A percentile compares a stretch with the other conserved stretches of the same genome.
Conservation (phyloP, 2,329 filamentous ascomycete genomes). For the Venturia carpophila region DNA sequence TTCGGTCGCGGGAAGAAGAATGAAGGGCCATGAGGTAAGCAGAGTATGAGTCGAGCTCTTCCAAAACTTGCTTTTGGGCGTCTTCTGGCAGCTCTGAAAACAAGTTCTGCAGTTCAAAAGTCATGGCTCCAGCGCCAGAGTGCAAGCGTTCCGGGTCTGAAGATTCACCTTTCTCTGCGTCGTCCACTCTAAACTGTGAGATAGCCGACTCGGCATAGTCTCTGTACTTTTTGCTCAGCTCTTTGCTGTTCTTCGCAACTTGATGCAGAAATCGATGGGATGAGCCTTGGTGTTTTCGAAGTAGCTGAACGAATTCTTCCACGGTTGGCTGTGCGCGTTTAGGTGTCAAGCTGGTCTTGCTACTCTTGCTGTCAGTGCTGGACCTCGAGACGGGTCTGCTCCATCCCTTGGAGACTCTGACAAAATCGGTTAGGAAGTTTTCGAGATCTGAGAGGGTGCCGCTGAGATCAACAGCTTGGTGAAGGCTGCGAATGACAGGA, state of each 20-base stretch:
- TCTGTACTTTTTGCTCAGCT: constrained; percentile 53
- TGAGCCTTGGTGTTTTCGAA: constrained; percentile 55
- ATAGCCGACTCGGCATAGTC: constrained; percentile 53
- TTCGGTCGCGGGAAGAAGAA: constrained; percentile 45
- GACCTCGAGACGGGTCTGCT: constrained; percentile 22
- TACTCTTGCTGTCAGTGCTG: constrained; percentile 3
- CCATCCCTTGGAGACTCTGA: constrained; percentile 44
- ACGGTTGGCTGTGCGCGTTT: constrained; percentile 44
- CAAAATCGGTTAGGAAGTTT: constrained; percentile 61
- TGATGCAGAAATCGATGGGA: constrained; percentile 66
- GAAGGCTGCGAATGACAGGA: constrained; percentile 63
- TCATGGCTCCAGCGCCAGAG: constrained; percentile 38
- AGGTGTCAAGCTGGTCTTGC: constrained; percentile 19
- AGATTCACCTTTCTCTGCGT: constrained; percentile 22
- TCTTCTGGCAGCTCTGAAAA: constrained; percentile 42
- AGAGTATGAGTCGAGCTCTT: constrained; percentile 52
- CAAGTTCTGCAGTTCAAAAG: constrained; percentile 33
- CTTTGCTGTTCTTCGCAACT: constrained; percentile 58
- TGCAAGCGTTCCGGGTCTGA: constrained; percentile 19
- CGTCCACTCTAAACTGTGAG: constrained; percentile 42
- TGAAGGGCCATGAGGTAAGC: constrained; percentile 52
- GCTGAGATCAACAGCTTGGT: constrained; percentile 63
- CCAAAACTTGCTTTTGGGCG: constrained; percentile 40
- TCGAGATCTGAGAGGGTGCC: constrained; percentile 61
- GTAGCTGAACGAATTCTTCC: constrained; percentile 61